Evolutionary conservation across 2,329 filamentous ascomycete species (phyloP).

Genomic region (Simplicillium aogashimaense): DNA sequence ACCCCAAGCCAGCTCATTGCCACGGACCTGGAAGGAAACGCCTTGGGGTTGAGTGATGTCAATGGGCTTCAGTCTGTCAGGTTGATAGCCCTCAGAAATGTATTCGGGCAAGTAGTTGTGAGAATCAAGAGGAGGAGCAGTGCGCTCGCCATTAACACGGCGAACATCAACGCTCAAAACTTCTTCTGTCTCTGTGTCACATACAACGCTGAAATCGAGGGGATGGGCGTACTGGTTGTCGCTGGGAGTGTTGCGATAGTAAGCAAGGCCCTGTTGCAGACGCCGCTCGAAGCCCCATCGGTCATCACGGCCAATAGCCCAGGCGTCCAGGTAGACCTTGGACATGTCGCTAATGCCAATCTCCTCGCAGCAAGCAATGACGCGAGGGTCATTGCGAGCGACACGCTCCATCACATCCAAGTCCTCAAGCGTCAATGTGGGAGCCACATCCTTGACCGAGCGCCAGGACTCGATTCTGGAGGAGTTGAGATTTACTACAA

Average conservation of each 20-base stretch:
- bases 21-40: constrained; percentile 33
- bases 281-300: constrained; percentile 63
- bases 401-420: constrained; percentile 64
- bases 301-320: constrained; percentile 77
- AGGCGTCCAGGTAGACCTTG: constrained; percentile 76
- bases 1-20: constrained; percentile 45
- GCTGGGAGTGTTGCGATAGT: constrained; percentile 63
- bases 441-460: constrained; percentile 33
- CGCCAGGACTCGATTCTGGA: constrained; percentile 32
- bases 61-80: constrained; percentile 24
- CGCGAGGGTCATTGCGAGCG: constrained; percentile 57
- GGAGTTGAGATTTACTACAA: constrained; percentile 38
- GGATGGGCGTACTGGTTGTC: constrained; percentile 56
- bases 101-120: constrained; percentile 27
- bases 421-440: constrained; percentile 66
- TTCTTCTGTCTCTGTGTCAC: constrained; percentile 36
- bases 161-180: constrained; percentile 32
- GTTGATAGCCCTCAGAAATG: constrained; percentile 22
- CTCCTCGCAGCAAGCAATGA: constrained; percentile 67
- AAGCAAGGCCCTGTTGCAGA: constrained; percentile 73
- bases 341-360: constrained; percentile 73
- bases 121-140: constrained; percentile 29
- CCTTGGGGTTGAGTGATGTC: constrained; percentile 29
- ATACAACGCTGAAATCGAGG: constrained; percentile 35
- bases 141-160: constrained; percentile 33